phyloP scores from a whole-genome alignment of 345 rosid species.

The Murraya koenigii region DNA sequence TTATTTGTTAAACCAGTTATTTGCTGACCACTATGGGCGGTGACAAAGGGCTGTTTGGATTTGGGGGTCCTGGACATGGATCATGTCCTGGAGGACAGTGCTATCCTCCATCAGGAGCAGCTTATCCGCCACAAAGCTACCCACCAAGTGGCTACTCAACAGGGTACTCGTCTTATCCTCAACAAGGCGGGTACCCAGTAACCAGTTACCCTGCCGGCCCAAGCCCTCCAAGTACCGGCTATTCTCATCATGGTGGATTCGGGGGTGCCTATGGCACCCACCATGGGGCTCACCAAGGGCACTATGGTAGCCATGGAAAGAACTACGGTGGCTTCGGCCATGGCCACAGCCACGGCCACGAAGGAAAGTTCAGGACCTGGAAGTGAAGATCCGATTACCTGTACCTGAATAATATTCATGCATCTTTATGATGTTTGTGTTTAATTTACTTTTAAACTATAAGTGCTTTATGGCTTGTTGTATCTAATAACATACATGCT shows the following conservation, averaged over 20 bases:
- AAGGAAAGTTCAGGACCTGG: conserved; percentile 68
- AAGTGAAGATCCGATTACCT: conserved; percentile 33
- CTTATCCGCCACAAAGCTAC: conserved; percentile 26
- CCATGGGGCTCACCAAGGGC: conserved; percentile 23
- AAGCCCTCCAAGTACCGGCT: neutral
- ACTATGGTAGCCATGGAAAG: conserved; percentile 45
- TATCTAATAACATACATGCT: too few relatives aligned
- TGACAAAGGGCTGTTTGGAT: too few relatives aligned
- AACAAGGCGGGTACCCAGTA: neutral
- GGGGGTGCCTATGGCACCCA: conserved; percentile 73
- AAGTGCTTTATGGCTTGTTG: too few relatives aligned
- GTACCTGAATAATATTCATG: too few relatives aligned
- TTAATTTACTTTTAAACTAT: too few relatives aligned
- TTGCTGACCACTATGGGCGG: neutral
- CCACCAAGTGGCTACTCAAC: conserved; percentile 11
- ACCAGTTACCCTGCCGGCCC: neutral
- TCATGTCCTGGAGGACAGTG: conserved; percentile 1
- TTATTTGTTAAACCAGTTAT: neutral
- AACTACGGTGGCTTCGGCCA: conserved; percentile 13
- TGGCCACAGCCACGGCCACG: conserved; percentile 38
- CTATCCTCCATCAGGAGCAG: conserved; percentile 31
- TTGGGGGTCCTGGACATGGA: conserved; percentile 20
- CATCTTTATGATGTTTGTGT: too few relatives aligned
- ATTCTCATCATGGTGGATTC: conserved; percentile 28
- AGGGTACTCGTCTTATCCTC: too few relatives aligned